phyloP scores from a whole-genome alignment of 2,329 filamentous ascomycete species.

The Colletotrichum sp. region DNA sequence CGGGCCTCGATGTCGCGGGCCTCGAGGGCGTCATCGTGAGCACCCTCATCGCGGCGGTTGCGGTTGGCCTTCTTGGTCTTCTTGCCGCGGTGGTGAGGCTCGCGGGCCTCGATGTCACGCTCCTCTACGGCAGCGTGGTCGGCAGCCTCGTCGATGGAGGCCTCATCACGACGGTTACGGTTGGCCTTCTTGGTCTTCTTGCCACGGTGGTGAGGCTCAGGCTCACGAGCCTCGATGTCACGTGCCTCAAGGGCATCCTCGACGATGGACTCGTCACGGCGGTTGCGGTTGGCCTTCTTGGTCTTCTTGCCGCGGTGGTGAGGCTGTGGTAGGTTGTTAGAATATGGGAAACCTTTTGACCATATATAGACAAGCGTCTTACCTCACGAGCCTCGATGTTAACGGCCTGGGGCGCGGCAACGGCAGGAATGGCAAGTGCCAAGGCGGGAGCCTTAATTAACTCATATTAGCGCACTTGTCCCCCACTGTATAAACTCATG shows the following conservation, averaged over 20 bases:
- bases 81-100: slow-evolving; percentile 22
- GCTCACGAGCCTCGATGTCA: slow-evolving; percentile 22
- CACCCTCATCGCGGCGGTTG: background rate
- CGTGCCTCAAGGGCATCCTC: slow-evolving; percentile 19
- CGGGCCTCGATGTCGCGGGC: slow-evolving; percentile 23
- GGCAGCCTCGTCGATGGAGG: background rate
- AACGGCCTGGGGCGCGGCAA: slow-evolving; percentile 4
- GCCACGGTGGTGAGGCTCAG: slow-evolving; percentile 15
- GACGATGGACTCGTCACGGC: background rate
- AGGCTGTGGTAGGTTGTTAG: slow-evolving; percentile 14
- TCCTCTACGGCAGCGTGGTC: background rate
- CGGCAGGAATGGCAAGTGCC: slow-evolving; percentile 18
- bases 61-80: slow-evolving; percentile 9
- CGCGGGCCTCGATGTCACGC: slow-evolving; percentile 18
- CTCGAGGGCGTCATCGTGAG: slow-evolving; percentile 13
- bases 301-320: slow-evolving; percentile 19
- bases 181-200: slow-evolving; percentile 22
- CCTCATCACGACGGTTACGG: background rate
- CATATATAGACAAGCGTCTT: background rate
- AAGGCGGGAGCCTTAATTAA: slow-evolving; percentile 6
- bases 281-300: slow-evolving; percentile 10
- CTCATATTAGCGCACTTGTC: background rate
- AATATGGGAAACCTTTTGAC: background rate
- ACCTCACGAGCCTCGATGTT: slow-evolving; percentile 21
- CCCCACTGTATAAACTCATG: background rate